phyloP scores from a whole-genome alignment of 345 rosid genomes.

The Eucalyptus tenuipes region DNA sequence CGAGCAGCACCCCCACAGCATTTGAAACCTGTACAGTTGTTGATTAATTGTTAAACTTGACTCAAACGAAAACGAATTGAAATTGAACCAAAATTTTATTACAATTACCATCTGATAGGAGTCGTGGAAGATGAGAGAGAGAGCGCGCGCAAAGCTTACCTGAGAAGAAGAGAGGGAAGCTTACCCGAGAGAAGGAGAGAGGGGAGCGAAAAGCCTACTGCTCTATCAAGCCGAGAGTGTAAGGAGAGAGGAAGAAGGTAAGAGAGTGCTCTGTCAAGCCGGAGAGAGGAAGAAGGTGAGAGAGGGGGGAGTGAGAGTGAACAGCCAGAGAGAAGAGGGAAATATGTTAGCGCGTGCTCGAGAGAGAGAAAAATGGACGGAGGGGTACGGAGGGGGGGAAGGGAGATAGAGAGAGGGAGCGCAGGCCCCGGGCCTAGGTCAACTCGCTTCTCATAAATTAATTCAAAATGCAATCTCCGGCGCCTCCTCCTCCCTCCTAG shows the following conservation, averaged over 20 bases:
- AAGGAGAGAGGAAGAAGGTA: too few relatives aligned
- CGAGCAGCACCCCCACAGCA: not conserved
- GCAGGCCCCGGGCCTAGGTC: not conserved
- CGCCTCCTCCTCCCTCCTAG: not conserved
- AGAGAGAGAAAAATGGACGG: too few relatives aligned
- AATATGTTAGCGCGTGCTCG: too few relatives aligned
- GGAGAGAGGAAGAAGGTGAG: too few relatives aligned
- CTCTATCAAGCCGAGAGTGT: too few relatives aligned
- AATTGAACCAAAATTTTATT: not conserved
- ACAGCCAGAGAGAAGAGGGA: too few relatives aligned
- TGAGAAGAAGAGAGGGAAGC: too few relatives aligned
- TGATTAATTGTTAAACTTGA: not conserved
- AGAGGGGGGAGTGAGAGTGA: not conserved
- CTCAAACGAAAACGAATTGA: not conserved
- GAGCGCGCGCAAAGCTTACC: too few relatives aligned
- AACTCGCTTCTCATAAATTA: not conserved
- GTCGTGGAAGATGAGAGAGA: not conserved
- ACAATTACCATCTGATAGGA: not conserved
- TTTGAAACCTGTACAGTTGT: not conserved
- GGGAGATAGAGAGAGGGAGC: too few relatives aligned
- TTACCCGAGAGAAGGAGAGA: too few relatives aligned
- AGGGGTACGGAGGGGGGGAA: not conserved
- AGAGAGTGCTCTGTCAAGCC: too few relatives aligned
- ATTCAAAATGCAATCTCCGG: not conserved
- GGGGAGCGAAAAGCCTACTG: too few relatives aligned